Conservation (phyloP, 2,329 filamentous ascomycete species). For the Plectosphaerella cucumerina region DNA sequence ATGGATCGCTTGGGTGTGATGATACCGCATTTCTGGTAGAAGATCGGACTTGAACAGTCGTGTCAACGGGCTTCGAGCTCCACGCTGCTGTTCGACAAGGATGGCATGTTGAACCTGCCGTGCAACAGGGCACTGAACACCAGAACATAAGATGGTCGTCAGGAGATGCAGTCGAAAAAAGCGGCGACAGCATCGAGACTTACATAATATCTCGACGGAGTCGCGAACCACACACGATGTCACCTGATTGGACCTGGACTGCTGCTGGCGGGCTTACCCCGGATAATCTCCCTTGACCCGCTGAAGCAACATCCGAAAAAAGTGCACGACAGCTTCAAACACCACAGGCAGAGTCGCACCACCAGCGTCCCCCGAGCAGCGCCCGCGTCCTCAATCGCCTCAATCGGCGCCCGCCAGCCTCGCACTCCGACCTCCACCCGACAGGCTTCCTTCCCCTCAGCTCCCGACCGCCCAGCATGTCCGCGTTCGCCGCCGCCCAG, state of each 20-base stretch:
- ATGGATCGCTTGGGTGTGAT: too few relatives aligned
- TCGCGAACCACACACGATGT: conserved; percentile 27
- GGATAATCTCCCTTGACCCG: not conserved
- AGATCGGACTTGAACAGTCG: too few relatives aligned
- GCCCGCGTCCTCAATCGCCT: not conserved
- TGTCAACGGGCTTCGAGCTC: too few relatives aligned
- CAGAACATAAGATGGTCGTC: too few relatives aligned
- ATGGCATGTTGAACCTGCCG: too few relatives aligned
- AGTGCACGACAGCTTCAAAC: not conserved
- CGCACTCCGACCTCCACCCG: too few relatives aligned
- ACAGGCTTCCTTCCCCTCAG: too few relatives aligned
- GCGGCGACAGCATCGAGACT: too few relatives aligned
- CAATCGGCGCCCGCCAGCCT: not conserved
- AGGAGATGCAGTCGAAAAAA: too few relatives aligned
- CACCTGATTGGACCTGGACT: conserved; percentile 31
- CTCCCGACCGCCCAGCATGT: not conserved
- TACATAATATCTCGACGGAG: not conserved
- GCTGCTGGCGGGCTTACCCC: not conserved
- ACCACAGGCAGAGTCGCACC: not conserved
- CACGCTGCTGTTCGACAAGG: too few relatives aligned
- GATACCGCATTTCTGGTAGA: too few relatives aligned
- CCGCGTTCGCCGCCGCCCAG: conserved; percentile 2
- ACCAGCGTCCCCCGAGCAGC: not conserved
- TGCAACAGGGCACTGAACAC: too few relatives aligned
- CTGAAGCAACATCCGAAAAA: conserved; percentile 5